phyloP scores from a whole-genome alignment of 768 basidiomycete genomes.

The Lactarius sp. region DNA sequence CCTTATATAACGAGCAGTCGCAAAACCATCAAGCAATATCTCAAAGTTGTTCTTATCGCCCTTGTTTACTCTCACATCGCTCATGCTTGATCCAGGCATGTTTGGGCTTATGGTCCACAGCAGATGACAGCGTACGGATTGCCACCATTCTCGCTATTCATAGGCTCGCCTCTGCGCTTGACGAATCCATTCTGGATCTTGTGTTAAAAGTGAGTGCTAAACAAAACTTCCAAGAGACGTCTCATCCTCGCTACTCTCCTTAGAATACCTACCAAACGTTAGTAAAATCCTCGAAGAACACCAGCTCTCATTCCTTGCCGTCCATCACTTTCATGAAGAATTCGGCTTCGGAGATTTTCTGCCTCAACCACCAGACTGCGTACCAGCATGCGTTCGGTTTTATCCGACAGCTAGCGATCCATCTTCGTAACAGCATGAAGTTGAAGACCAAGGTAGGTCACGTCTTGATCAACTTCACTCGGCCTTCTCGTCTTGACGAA shows the following conservation, averaged over 20 bases:
- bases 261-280: constrained; percentile 88
- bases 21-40: constrained; percentile 78
- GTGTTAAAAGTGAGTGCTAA: constrained; percentile 68
- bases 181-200: constrained; percentile 76
- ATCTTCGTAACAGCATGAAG: constrained; percentile 88
- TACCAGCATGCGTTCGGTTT: constrained; percentile 97
- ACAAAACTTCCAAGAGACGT: background rate
- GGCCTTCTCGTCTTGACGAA: background rate
- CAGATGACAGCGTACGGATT: constrained; percentile 76
- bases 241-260: background rate
- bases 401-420: constrained; percentile 91
- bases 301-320: constrained; percentile 82
- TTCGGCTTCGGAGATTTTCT: constrained; percentile 89
- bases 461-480: background rate
- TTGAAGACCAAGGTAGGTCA: constrained; percentile 66
- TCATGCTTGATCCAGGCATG: constrained; percentile 51
- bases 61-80: background rate
- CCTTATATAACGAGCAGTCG: constrained; percentile 84
- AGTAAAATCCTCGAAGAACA: constrained; percentile 78
- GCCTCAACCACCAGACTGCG: constrained; percentile 61
- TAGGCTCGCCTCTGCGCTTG: constrained; percentile 68
- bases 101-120: constrained; percentile 78
- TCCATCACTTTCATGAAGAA: constrained; percentile 97
- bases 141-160: constrained; percentile 82
- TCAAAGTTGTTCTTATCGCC: constrained; percentile 57